Conservation (phyloP, 306 rosid genomes). For the Castanea mollissima region DNA sequence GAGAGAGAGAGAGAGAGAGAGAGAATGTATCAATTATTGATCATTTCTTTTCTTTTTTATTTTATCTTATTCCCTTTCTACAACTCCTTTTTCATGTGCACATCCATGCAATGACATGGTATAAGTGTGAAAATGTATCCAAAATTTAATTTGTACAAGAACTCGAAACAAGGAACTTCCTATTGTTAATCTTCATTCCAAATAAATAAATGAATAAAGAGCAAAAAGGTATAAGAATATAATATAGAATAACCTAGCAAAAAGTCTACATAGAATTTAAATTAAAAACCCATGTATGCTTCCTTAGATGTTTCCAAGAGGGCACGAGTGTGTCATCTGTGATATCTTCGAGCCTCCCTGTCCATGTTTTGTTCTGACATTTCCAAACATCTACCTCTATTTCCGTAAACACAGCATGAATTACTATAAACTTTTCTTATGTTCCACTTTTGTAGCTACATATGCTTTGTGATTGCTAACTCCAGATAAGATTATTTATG, state of each 20-base stretch:
- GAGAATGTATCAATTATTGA: too few species aligned
- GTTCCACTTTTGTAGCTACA: not conserved
- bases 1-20: too few species aligned
- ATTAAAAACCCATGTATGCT: not conserved
- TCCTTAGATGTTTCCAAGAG: slow-evolving; percentile 15
- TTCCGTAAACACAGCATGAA: slow-evolving; percentile 15
- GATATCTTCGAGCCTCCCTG: slow-evolving; percentile 19
- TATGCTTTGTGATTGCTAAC: slow-evolving; percentile 13
- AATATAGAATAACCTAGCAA: not conserved
- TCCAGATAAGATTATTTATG: not conserved
- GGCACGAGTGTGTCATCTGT: slow-evolving; percentile 11
- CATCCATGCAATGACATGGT: too few species aligned
- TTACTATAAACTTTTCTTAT: not conserved
- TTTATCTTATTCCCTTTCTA: too few species aligned
- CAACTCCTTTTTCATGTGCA: too few species aligned
- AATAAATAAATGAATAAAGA: too few species aligned
- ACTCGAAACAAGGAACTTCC: too few species aligned
- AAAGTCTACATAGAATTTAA: not conserved
- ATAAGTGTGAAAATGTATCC: too few species aligned
- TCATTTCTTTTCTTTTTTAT: too few species aligned
- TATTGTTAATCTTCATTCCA: too few species aligned
- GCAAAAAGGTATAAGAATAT: not conserved
- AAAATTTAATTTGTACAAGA: too few species aligned
- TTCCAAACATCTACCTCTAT: slow-evolving; percentile 31
- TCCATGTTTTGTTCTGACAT: slow-evolving; percentile 20